Evolutionary conservation across 805 yeast species (phyloP).

Genomic region (Suhomyces vadensis): DNA sequence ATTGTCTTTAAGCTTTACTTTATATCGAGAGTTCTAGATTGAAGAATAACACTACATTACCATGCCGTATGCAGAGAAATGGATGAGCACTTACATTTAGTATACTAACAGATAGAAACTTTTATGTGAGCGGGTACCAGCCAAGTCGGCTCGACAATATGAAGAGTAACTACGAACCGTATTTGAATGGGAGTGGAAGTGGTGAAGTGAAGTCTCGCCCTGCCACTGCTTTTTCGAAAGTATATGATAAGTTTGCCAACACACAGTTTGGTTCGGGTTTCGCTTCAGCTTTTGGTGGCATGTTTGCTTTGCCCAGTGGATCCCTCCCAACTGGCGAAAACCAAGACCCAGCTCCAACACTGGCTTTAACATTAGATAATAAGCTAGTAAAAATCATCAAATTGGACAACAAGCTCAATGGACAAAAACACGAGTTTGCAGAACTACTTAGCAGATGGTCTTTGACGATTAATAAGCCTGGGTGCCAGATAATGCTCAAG

Average conservation of each 20-base stretch:
- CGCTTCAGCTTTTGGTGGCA: background rate
- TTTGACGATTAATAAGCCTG: constrained; percentile 37
- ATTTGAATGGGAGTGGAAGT: background rate
- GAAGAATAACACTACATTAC: background rate
- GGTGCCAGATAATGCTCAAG: constrained; percentile 38
- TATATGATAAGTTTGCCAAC: constrained; percentile 18
- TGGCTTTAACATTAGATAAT: constrained; percentile 30
- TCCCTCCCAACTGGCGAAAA: background rate
- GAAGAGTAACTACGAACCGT: background rate
- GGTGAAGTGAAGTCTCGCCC: constrained; percentile 16
- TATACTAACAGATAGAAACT: background rate
- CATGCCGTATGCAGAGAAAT: constrained; percentile 2
- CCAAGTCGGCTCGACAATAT: background rate
- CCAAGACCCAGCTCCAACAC: constrained; percentile 9
- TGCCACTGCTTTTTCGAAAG: constrained; percentile 23
- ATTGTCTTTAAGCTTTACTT: no score
- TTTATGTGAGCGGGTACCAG: constrained; percentile 1
- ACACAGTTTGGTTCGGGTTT: background rate
- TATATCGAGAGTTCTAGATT: no score
- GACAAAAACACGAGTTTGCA: constrained; percentile 37
- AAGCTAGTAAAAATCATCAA: constrained; percentile 39
- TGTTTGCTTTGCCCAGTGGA: background rate
- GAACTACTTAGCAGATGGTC: constrained; percentile 47
- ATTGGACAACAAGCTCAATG: constrained; percentile 37
- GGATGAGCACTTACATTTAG: no score